Evolutionary conservation across 1,139 yeast genomes (phyloP).

Genomic region (Magnusiomyces ingens): DNA sequence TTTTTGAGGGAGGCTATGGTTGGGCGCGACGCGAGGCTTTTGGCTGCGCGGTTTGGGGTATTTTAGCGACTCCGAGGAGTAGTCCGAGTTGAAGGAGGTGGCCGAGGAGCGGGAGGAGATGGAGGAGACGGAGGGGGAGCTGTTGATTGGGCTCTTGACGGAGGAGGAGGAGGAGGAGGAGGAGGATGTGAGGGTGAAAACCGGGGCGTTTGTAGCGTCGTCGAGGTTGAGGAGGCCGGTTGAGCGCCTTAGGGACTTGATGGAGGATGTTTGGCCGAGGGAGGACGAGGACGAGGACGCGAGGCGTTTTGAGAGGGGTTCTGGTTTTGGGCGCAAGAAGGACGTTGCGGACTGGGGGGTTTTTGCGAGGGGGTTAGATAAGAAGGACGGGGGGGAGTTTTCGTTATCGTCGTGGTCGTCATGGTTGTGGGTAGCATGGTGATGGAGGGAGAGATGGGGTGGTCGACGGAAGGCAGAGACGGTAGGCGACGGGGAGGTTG

Average conservation of each 20-base stretch:
- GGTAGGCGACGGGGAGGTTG: background rate
- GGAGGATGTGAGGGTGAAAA: constrained; percentile 4
- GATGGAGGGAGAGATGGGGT: constrained; percentile 12
- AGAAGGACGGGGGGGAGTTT: background rate
- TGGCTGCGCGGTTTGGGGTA: constrained; percentile 9
- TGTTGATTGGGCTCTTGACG: constrained; percentile 2
- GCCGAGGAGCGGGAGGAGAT: constrained; percentile 24
- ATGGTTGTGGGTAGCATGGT: constrained; percentile 10
- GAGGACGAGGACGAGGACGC: constrained; percentile 10
- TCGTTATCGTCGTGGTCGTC: constrained; percentile 8
- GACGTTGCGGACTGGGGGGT: background rate
- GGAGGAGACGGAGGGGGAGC: constrained; percentile 16
- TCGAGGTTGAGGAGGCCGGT: constrained; percentile 37
- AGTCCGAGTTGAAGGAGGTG: constrained; percentile 11
- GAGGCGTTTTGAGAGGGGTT: constrained; percentile 9
- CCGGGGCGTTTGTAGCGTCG: constrained; percentile 30
- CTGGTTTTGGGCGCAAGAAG: constrained; percentile 1
- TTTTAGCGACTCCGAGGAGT: constrained; percentile 7
- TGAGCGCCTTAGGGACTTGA: constrained; percentile 32
- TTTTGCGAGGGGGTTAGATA: background rate
- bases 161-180: constrained; percentile 8
- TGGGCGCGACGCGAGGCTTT: constrained; percentile 4
- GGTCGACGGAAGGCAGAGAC: background rate
- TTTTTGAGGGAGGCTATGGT: constrained; percentile 3
- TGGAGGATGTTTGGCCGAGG: background rate